A percentile compares a stretch with the other conserved stretches of the same genome.
These are phyloP conservation scores for Dactylorhiza incarnata DNA, from an alignment of 106 monocot species.

Conservation along the genomic window DNA sequence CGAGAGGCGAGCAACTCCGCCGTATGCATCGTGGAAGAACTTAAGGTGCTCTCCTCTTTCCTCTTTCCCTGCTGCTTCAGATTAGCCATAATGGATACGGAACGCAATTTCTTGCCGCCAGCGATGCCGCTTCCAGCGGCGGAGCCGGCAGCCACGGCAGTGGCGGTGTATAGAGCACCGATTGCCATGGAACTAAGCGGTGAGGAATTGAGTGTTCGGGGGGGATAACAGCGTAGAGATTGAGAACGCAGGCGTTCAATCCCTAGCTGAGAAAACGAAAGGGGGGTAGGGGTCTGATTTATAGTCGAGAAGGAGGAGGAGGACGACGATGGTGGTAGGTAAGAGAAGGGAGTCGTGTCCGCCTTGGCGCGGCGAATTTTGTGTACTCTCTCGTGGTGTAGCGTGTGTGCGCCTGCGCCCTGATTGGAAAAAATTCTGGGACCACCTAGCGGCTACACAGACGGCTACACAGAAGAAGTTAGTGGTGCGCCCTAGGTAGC, in stretches of 20 bases:
- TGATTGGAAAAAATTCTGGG: background rate
- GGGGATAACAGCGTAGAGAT: background rate
- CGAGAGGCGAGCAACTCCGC: conserved; percentile 37
- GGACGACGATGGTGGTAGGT: background rate
- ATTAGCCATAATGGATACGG: background rate
- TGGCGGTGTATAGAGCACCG: background rate
- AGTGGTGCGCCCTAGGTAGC: background rate
- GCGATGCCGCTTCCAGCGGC: background rate
- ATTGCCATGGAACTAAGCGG: background rate
- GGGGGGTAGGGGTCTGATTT: background rate
- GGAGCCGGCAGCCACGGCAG: background rate
- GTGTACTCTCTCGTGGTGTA: background rate
- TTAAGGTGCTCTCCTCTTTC: background rate
- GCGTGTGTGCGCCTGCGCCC: background rate
- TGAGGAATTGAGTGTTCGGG: background rate
- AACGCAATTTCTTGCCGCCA: background rate
- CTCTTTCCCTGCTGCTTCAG: conserved; percentile 6
- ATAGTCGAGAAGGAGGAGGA: background rate
- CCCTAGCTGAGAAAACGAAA: background rate
- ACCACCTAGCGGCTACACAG: background rate
- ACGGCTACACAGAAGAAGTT: background rate
- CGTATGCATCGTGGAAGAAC: conserved; percentile 8
- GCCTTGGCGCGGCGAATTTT: background rate
- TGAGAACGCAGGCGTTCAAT: background rate
- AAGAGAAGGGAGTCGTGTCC: background rate